Evolutionary conservation across 2,329 filamentous ascomycete species (phyloP).

Genomic region (Cladosporium sp.): DNA sequence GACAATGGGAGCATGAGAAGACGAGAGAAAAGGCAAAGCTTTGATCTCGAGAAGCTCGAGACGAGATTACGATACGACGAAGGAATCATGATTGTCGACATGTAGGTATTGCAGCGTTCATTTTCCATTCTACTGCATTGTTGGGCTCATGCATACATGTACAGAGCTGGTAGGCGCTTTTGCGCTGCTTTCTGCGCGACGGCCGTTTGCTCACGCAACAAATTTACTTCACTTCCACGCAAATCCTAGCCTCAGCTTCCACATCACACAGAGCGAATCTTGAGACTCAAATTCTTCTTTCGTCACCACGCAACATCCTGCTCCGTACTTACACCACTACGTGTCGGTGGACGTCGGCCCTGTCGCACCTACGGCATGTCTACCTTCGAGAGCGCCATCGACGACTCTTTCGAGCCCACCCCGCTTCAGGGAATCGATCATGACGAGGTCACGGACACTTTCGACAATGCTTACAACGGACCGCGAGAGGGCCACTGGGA

Average conservation of each 20-base stretch:
- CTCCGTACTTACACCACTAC: too few relatives aligned
- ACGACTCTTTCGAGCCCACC: constrained; percentile 18
- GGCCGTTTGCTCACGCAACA: too few relatives aligned
- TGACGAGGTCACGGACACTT: neutral
- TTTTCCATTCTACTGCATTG: neutral
- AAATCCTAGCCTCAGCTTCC: too few relatives aligned
- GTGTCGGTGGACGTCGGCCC: too few relatives aligned
- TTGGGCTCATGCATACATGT: neutral
- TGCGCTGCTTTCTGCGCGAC: too few relatives aligned
- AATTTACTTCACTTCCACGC: neutral
- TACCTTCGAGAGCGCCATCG: constrained; percentile 16
- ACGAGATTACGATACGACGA: neutral
- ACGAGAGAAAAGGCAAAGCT: constrained; percentile 57
- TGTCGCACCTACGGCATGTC: constrained; percentile 1
- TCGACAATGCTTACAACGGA: constrained; percentile 14
- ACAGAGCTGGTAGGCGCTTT: too few relatives aligned
- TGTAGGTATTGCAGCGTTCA: too few relatives aligned
- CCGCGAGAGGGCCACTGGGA: constrained; percentile 21
- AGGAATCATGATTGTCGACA: neutral
- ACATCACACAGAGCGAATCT: too few relatives aligned
- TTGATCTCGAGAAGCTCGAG: constrained; percentile 24
- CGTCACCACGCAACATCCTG: too few relatives aligned
- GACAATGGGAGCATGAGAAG: constrained; percentile 61
- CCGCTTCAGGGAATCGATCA: neutral
- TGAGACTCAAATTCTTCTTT: too few relatives aligned